These are phyloP conservation scores for Neofusicoccum sp. DNA, from an alignment of 2,329 filamentous ascomycete genomes.

Conservation along the genomic window DNA sequence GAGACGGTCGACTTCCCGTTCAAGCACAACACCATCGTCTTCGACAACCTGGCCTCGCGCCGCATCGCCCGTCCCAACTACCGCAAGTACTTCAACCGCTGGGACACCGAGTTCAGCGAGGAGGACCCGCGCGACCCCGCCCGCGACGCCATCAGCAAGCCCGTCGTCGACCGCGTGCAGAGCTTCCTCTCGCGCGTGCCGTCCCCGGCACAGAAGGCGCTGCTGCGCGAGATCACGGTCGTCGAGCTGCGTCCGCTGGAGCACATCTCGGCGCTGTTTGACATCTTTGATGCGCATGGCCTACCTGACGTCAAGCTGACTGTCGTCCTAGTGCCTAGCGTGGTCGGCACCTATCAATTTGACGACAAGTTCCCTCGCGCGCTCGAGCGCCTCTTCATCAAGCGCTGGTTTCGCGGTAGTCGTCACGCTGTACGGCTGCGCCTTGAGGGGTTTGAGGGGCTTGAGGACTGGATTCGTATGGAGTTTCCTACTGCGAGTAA, in stretches of 20 bases:
- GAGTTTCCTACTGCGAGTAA: conserved; percentile 17
- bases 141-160: conserved; percentile 18
- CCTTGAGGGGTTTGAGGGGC: conserved; percentile 12
- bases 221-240: conserved; percentile 1
- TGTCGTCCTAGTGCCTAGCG: conserved; percentile 16
- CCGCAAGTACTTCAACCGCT: conserved; percentile 21
- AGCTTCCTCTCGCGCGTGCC: conserved; percentile 15
- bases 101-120: conserved; percentile 22
- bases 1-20: conserved; percentile 9
- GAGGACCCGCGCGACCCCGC: conserved; percentile 10
- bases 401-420: conserved; percentile 8
- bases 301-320: conserved; percentile 3
- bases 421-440: conserved; percentile 1
- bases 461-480: conserved; percentile 17
- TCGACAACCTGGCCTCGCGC: conserved; percentile 20
- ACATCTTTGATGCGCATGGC: conserved; percentile 7
- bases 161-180: conserved; percentile 12
- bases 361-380: conserved; percentile 6
- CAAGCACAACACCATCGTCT: conserved; percentile 9
- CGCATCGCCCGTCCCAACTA: conserved; percentile 18
- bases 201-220: neutral
- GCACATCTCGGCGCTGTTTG: conserved; percentile 11
- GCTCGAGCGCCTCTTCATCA: conserved; percentile 9
- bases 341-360: conserved; percentile 19
- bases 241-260: conserved; percentile 19